A percentile compares a stretch with the other conserved stretches of the same genome.
Conservation (phyloP, 106 monocot genomes). For the Apostasia ramifera region DNA sequence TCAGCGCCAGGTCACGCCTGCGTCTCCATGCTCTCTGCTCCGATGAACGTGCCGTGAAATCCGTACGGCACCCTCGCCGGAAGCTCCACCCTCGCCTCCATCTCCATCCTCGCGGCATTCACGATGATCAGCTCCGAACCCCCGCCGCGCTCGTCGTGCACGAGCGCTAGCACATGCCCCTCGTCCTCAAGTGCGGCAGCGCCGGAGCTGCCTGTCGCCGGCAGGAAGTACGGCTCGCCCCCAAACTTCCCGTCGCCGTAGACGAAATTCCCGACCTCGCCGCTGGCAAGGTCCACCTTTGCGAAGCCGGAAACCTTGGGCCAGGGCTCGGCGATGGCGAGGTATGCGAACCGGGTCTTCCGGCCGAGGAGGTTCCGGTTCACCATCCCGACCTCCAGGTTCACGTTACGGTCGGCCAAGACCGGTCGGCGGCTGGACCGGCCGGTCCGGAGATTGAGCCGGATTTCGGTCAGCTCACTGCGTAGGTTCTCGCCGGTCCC, state of each 20-base stretch:
- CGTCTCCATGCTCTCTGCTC: background rate
- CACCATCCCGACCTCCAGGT: constrained; percentile 45
- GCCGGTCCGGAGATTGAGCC: constrained; percentile 32
- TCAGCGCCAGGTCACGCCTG: background rate
- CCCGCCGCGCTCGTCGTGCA: constrained; percentile 35
- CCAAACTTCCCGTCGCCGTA: constrained; percentile 42
- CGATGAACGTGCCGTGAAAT: constrained; percentile 59
- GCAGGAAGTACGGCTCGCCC: constrained; percentile 56
- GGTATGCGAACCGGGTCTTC: constrained; percentile 47
- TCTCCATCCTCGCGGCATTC: constrained; percentile 31
- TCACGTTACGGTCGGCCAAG: constrained; percentile 15
- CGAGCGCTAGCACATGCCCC: constrained; percentile 36
- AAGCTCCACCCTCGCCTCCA: constrained; percentile 40
- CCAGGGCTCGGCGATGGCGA: constrained; percentile 77
- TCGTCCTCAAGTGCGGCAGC: constrained; percentile 36
- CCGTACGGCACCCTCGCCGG: constrained; percentile 68
- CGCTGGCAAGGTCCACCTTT: constrained; percentile 49
- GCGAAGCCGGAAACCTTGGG: constrained; percentile 59
- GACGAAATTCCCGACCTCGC: constrained; percentile 24
- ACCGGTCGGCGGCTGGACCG: constrained; percentile 29
- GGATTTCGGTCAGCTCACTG: constrained; percentile 40
- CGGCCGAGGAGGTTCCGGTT: constrained; percentile 42
- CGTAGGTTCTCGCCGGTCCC: constrained; percentile 21
- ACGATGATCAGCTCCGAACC: constrained; percentile 47
- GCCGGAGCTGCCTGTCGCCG: background rate